Conservation (phyloP, 805 yeast species). For the Komagataella populi region DNA sequence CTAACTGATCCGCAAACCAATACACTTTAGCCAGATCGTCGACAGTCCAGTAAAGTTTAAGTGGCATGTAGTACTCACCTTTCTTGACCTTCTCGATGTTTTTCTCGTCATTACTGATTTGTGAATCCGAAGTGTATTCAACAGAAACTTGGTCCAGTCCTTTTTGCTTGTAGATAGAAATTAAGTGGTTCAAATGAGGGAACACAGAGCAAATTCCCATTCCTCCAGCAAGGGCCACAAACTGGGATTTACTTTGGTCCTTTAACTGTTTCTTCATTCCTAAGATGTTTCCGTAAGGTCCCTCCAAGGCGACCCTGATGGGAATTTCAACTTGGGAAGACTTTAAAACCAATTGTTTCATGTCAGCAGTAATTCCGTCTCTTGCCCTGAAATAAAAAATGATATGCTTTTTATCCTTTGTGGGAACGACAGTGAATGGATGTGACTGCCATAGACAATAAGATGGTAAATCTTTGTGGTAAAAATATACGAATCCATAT, state of each 20-base stretch:
- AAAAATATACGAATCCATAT: constrained; percentile 39
- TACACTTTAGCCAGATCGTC: constrained; percentile 6
- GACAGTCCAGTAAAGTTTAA: constrained; percentile 10
- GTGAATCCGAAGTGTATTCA: constrained; percentile 10
- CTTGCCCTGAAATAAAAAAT: constrained; percentile 30
- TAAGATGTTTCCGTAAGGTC: constrained; percentile 43
- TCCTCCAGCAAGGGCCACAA: constrained; percentile 5
- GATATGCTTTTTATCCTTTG: constrained; percentile 18
- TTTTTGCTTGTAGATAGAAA: neutral
- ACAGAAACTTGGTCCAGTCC: constrained; percentile 10
- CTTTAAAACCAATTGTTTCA: constrained; percentile 14
- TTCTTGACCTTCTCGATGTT: neutral
- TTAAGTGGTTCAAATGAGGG: neutral
- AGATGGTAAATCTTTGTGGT: constrained; percentile 18
- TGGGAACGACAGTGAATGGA: constrained; percentile 46
- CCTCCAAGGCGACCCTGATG: constrained; percentile 34
- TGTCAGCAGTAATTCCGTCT: constrained; percentile 34
- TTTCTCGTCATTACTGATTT: constrained; percentile 6
- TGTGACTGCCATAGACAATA: constrained; percentile 51
- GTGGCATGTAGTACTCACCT: neutral
- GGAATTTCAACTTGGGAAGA: constrained; percentile 12
- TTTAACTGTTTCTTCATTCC: neutral
- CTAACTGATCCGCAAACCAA: constrained; percentile 5
- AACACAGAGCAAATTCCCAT: constrained; percentile 5
- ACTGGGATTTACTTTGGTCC: neutral